A percentile compares a stretch with the other conserved stretches of the same genome.
phyloP scores from a whole-genome alignment of 306 rosid genomes.

The Acacia confusa region DNA sequence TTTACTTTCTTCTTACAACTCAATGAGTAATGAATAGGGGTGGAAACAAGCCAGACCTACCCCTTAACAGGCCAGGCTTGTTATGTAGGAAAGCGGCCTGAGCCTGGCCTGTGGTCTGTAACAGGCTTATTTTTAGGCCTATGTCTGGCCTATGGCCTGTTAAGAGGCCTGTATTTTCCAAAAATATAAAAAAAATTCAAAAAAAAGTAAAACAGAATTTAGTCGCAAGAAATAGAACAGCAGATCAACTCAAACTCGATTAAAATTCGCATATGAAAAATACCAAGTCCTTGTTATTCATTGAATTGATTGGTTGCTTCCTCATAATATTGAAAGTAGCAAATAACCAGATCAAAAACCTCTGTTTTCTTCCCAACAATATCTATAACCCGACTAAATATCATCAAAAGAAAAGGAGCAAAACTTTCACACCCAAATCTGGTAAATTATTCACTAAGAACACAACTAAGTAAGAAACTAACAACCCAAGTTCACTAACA shows the following conservation, averaged over 20 bases:
- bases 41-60: too few relatives aligned
- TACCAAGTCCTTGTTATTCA: not conserved
- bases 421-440: not conserved
- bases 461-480: not conserved
- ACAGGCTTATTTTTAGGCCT: too few relatives aligned
- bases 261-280: not conserved
- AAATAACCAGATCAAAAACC: constrained; percentile 1
- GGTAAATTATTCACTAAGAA: not conserved
- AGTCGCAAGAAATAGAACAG: not conserved
- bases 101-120: too few relatives aligned
- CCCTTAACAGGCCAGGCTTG: too few relatives aligned
- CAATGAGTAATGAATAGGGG: too few relatives aligned
- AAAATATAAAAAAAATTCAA: too few relatives aligned
- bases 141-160: too few relatives aligned
- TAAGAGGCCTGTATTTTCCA: too few relatives aligned
- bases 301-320: not conserved
- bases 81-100: too few relatives aligned
- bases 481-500: not conserved
- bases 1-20: too few relatives aligned
- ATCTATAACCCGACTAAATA: not conserved
- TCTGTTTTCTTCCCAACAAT: not conserved
- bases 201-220: not conserved
- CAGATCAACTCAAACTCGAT: not conserved
- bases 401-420: not conserved
- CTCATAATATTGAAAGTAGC: not conserved